phyloP scores from a whole-genome alignment of 768 basidiomycete genomes.

The Podaxis sp. region DNA sequence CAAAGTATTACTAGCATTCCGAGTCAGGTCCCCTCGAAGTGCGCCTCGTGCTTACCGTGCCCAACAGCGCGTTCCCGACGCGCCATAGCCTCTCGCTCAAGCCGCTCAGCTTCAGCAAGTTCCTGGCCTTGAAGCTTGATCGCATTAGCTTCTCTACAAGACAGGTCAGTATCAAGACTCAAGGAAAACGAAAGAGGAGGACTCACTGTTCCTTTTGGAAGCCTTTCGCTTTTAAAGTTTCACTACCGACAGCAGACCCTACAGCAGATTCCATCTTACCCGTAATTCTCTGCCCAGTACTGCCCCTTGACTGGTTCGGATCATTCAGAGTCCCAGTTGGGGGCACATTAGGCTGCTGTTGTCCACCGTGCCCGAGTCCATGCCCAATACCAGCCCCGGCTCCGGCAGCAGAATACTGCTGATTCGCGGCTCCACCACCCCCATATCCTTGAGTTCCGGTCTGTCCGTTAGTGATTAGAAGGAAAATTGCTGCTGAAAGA shows the following conservation, averaged over 20 bases:
- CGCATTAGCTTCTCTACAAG: constrained; percentile 42
- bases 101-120: constrained; percentile 51
- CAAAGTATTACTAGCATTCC: not conserved
- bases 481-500: not conserved
- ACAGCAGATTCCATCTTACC: constrained; percentile 51
- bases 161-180: not conserved
- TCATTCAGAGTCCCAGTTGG: constrained; percentile 23
- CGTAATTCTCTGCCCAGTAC: constrained; percentile 34
- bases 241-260: constrained; percentile 45
- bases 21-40: not conserved
- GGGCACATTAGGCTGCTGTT: constrained; percentile 17
- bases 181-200: not conserved
- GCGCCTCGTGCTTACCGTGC: constrained; percentile 35
- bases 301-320: constrained; percentile 20
- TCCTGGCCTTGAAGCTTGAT: constrained; percentile 47
- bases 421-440: no score
- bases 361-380: not conserved
- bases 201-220: constrained; percentile 48
- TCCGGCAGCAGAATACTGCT: not conserved
- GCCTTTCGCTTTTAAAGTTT: constrained; percentile 47
- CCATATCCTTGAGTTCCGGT: no score
- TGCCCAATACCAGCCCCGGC: not conserved
- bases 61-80: constrained; percentile 53
- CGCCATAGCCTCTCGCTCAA: constrained; percentile 49
- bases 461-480: not conserved